Base-by-base conservation (phyloP, 148 eudicot species). In the Rhododendron molle region DNA sequence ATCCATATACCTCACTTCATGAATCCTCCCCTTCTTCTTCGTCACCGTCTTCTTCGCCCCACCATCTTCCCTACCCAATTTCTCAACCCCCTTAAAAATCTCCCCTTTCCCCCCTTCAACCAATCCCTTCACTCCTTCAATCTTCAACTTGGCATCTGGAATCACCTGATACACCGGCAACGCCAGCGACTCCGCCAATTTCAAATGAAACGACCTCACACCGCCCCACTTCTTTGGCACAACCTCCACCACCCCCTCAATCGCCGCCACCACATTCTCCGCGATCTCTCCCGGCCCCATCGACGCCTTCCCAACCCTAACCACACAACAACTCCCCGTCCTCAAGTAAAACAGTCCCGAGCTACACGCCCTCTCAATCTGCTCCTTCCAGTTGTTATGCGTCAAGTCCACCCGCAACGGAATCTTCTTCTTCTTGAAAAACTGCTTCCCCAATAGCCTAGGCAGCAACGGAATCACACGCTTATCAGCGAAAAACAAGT, bases 1-100 rank as follows among this genome's bases (percentile, higher is more conserved):
- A 88, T 96, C 99, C 98, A 96, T 93, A 86, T 96, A 94, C 83
- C 87, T 76, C 86, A 96, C 96, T 77, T 96, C 94, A 85, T 92
- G 96, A 90, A 96, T 95, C 89, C 98, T 90, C 34, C 96, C 99
- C 90, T 93, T 96, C 86, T 81, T 87, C 83, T 28, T 95, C 89
- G 93, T 90, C 50, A 95, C 99, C 90, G 90, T 92, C 86, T 79
- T 87, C 80, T 86, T 87, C 88, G 40, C 6, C 44, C 40, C 87
- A 14, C 52, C 86, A 72, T 83, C 88, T 54, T 90, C 87, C 76
- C 10, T 76, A 30, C 65, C 82, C 83, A 40, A 65, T 69, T 83
- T 46, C 82, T 80, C 84, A 60, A 80, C 87, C 36, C 36, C 72
- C 83, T 81, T 67, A 43, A 73, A 79, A 49, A 73, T 79, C 47